Conservation (phyloP, 768 basidiomycete species). For the Cystofilobasidium capitatum region DNA sequence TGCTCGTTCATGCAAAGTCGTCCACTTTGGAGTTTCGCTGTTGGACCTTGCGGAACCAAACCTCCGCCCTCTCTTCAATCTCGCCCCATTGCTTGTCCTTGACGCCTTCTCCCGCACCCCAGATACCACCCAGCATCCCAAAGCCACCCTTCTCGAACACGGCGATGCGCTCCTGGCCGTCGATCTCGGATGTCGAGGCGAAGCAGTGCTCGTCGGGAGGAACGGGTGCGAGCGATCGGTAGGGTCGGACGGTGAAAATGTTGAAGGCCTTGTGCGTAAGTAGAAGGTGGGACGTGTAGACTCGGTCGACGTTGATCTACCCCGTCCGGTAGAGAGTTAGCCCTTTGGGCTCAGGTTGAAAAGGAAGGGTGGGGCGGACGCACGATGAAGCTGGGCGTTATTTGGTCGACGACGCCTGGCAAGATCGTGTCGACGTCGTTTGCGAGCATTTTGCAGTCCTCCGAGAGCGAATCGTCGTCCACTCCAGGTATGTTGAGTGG, state of each 20-base stretch:
- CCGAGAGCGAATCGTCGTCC: not conserved
- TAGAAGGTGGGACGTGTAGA: constrained; percentile 16
- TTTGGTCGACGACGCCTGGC: not conserved
- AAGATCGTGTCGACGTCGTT: not conserved
- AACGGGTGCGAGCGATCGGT: not conserved
- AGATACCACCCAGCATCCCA: not conserved
- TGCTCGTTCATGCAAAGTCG: no score
- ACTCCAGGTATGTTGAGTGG: not conserved
- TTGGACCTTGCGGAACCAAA: not conserved
- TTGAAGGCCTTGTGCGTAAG: constrained; percentile 12
- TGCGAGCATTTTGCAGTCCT: not conserved
- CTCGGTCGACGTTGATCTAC: constrained; percentile 1
- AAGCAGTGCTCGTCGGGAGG: not conserved
- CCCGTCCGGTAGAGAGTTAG: no score
- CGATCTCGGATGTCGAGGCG: not conserved
- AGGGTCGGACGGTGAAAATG: constrained; percentile 6
- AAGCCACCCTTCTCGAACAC: not conserved
- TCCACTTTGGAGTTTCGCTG: no score
- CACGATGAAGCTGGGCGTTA: constrained; percentile 1
- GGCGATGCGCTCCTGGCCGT: not conserved
- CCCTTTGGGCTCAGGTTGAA: not conserved
- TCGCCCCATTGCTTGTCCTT: not conserved
- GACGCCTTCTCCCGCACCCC: constrained; percentile 12
- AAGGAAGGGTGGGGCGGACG: not conserved
- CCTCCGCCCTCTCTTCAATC: constrained; percentile 6